Base-by-base conservation (phyloP, 1,284 basidiomycete genomes). In the Wolfiporia cocos region DNA sequence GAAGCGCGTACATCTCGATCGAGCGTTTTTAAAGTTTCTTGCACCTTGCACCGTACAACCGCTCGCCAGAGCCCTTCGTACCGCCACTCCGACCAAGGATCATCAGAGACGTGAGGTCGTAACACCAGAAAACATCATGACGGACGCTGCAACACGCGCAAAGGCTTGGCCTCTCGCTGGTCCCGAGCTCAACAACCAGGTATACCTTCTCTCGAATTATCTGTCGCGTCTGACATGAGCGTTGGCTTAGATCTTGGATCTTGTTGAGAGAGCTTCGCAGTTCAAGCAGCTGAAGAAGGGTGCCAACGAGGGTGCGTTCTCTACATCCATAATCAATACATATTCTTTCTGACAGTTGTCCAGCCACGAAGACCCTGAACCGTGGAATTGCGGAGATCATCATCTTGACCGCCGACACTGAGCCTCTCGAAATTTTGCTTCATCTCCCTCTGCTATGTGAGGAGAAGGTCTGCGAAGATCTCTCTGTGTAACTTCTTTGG, bases 271-370 rank as follows among this genome's bases (percentile, higher is more conserved):
- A 68, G 90, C 90, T 36, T 75, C 80, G 28, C 86, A 92, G 65
- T 95, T 94, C 74, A 94, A 95, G 70, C 92, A 97, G 69, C 73
- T 99, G 41, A 99, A 98, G 74, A 99, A 99, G 74, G 95, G 95
- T 51, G 92, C 92, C 32, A 96, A 96, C 65, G 92, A 96, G 76
- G 86, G 88, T 87, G 33, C 50, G 39, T 15, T 35, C 24, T 39
- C 28, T 22, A 15, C 3, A 9, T 26, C n/a, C n/a, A n/a, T n/a
- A n/a, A 29, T 21, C 31, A 18, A 37, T 33, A 22, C 33, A 34
- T 43, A 37, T 42, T 35, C 40, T n/a, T 29, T 15, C 34, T 39
- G 33, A 40, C 22, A 17, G 11, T 21, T n/a, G 20, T 55, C 46
- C 63, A 83, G 88, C 87, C 37, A 97, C 94, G 54, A 98, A 98